Base-by-base conservation (phyloP, 2,329 filamentous ascomycete genomes). In the Penicillium sp. region DNA sequence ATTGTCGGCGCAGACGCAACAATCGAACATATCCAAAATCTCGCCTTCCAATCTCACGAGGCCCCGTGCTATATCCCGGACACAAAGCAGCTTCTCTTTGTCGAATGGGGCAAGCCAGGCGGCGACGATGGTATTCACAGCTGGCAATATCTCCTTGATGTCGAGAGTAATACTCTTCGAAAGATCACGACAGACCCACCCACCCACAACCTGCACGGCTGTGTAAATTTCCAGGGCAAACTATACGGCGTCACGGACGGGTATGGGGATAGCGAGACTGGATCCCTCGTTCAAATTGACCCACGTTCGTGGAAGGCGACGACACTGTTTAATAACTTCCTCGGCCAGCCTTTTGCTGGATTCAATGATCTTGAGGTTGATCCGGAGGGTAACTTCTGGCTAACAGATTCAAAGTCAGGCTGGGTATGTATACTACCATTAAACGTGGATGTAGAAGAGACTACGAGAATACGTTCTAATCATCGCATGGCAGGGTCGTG, bases 71-170 rank as follows among this genome's bases (percentile, higher is more conserved):
- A 51, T 17, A 54, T 54, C 18, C 40, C 36, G 9, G 47, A 49
- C 7, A 54, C 51, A 4, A 46, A 47, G 1, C 34, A 57, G 18
- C 40, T 57, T 0, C 53, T 57, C 24, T 57, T 57, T n/a, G 51
- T 54, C 4, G 54, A 57, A 49, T 57, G 51, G 51, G 54, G 54
- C 3, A 48, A 51, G 2, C 51, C 54, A 5, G 54, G 51, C 0
- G 54, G 47, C 2, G 48, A 57, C 4, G 29, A 49, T 12, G 54
- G 54, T 10, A 46, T 39, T 13, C 51, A 57, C n/a, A 20, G 32
- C 1, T 54, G 48, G 51, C 54, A 54, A 41, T 57, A 57, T 29
- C 44, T 57, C 4, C 30, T 57, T 1, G 48, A 54, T 33, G 15
- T 49, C 4, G 41, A 52, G 3, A 49, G 41, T 0, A 54, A 57